Evolutionary conservation across 2,329 filamentous ascomycete genomes (phyloP), one percentile per base, ranked within the genome.

Genomic region (Phaeophleospora eucalypticola): DNA sequence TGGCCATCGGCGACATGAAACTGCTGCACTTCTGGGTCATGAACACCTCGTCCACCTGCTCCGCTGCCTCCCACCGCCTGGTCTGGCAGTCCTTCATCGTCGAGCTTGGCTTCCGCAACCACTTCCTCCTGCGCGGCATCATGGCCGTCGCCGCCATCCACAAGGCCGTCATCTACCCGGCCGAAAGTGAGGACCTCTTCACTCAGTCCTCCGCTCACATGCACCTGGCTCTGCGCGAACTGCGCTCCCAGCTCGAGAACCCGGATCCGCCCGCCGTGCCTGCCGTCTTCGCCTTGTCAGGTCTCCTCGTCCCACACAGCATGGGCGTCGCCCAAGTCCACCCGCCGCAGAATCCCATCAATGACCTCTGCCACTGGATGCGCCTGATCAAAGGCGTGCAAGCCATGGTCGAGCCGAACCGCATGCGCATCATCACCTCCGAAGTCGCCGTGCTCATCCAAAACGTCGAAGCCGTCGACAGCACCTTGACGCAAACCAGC

Each of bases 81-180:
- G 41, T 49, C 21, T 57, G 49, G 45, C 57, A 57, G 35, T 49
- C 19, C 3, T 29, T 41, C 2, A 43, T 54, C 8, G 45, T 54
- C 4, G 43, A 56, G 24, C 36, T 58, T n/a, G 52, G 46, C 7
- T 58, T 58, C 35, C 29, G 49, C 8, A 43, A 54, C 27, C 53
- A 45, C 4, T 57, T 55, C 39, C 43, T 59, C 10, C 52, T 58
- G 32, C 57, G 53, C 18, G 53, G 46, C 9, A 49, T 59, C 41
- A 45, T 59, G 2, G 53, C 54, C 8, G 41, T 59, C 1, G 41
- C 57, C 4, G 57, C 53, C 10, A 41, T 59, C 6, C 57, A 59
- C 45, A 45, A 46, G 27, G 54, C 54, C 4, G 42, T 33, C 8
- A 39, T 49, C 18, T 44, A 41, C 17, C 48, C 52, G 8, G 41